Evolutionary conservation across 257 asterid genomes (phyloP).

Genomic region (Solanum peruvianum): DNA sequence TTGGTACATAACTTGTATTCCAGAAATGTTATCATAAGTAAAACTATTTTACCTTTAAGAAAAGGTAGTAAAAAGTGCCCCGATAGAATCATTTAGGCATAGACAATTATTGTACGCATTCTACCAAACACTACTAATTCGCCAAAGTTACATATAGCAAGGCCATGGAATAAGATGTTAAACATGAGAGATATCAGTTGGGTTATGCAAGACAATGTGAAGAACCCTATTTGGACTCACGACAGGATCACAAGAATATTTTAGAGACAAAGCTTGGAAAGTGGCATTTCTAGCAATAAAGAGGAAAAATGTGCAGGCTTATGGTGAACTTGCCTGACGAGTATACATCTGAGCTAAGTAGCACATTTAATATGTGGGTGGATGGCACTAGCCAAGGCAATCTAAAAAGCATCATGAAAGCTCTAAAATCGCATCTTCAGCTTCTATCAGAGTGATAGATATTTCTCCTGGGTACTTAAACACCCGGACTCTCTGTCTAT

Average conservation of each 20-base stretch:
- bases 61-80: background rate
- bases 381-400: background rate
- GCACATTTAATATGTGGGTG: background rate
- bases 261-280: background rate
- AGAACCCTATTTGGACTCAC: background rate
- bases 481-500: background rate
- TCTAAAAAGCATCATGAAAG: background rate
- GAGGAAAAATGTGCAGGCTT: background rate
- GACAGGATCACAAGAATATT: background rate
- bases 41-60: background rate
- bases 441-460: background rate
- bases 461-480: background rate
- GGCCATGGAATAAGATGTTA: background rate
- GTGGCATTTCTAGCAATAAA: background rate
- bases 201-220: background rate
- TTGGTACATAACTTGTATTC: background rate
- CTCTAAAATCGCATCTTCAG: background rate
- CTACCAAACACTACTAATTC: background rate
- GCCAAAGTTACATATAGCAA: background rate
- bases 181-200: background rate
- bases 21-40: background rate
- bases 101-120: background rate
- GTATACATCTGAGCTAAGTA: background rate
- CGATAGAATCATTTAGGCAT: background rate
- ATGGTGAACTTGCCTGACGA: background rate